Evolutionary conservation across 495 filamentous ascomycete species (phyloP).

Genomic region (Aspergillus nanangensis): DNA sequence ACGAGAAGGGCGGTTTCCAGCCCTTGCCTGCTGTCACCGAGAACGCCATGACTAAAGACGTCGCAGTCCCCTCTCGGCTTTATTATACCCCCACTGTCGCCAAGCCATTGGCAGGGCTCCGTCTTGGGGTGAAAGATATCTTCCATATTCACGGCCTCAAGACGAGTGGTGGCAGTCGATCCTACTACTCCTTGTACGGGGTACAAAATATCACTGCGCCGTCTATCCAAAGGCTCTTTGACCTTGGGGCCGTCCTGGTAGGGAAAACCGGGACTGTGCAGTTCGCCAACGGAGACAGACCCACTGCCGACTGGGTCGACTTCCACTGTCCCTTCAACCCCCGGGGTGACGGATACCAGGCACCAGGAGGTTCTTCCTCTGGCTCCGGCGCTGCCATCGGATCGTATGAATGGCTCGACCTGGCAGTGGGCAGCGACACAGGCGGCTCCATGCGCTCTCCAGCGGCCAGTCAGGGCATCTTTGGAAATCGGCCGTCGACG

Average conservation of each 20-base stretch:
- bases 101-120: constrained; percentile 34
- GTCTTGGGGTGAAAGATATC: constrained; percentile 43
- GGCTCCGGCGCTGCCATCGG: constrained; percentile 34
- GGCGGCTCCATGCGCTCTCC: constrained; percentile 39
- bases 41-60: constrained; percentile 9
- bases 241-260: constrained; percentile 42
- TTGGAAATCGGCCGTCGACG: constrained; percentile 25
- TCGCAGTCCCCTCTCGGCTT: constrained; percentile 42
- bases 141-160: constrained; percentile 37
- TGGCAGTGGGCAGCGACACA: constrained; percentile 44
- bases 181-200: constrained; percentile 34
- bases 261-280: constrained; percentile 46
- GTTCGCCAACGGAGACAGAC: constrained; percentile 35
- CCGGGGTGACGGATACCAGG: constrained; percentile 41
- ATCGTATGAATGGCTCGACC: constrained; percentile 38
- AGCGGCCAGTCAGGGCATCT: constrained; percentile 30
- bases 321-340: constrained; percentile 41
- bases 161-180: constrained; percentile 37
- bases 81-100: constrained; percentile 26
- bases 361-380: constrained; percentile 31
- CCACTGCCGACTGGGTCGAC: constrained; percentile 38
- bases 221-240: constrained; percentile 33
- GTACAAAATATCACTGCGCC: constrained; percentile 24
- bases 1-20: constrained; percentile 31
- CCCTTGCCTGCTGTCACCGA: constrained; percentile 31